phyloP scores from a whole-genome alignment of 495 filamentous ascomycete species.

The Penicillium roqueforti region DNA sequence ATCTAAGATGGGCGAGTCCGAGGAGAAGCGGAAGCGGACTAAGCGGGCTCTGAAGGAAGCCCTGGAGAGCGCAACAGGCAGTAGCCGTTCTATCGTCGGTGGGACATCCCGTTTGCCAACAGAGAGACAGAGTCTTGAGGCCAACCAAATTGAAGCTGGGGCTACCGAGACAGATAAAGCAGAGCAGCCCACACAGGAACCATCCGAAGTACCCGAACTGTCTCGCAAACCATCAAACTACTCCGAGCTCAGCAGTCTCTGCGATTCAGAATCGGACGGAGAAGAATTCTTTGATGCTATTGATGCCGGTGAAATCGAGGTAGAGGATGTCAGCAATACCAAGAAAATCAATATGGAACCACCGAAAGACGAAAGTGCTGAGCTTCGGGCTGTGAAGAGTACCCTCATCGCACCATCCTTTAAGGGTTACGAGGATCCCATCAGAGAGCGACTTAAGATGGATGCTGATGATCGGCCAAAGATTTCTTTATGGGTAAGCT shows the following conservation, averaged over 20 bases:
- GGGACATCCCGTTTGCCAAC: conserved; percentile 21
- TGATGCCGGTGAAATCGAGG: conserved; percentile 85
- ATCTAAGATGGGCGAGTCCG: conserved; percentile 79
- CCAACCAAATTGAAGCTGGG: conserved; percentile 12
- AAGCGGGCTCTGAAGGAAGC: conserved; percentile 88
- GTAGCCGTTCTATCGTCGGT: conserved; percentile 40
- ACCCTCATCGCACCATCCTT: conserved; percentile 70
- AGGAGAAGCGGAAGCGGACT: conserved; percentile 81
- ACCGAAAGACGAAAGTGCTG: conserved; percentile 40
- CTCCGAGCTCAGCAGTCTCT: conserved; percentile 48
- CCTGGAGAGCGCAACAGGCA: conserved; percentile 56
- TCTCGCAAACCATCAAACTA: conserved; percentile 28
- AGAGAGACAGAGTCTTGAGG: conserved; percentile 15
- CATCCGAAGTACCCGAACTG: conserved; percentile 13
- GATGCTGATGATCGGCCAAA: conserved; percentile 90
- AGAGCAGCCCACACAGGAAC: conserved; percentile 4
- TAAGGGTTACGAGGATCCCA: conserved; percentile 84
- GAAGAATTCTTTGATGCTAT: conserved; percentile 98
- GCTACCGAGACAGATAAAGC: conserved; percentile 9
- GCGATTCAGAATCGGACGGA: conserved; percentile 76
- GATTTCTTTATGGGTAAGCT: conserved; percentile 89
- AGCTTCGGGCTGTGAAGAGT: conserved; percentile 45
- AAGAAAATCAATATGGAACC: conserved; percentile 44
- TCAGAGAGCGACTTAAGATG: conserved; percentile 74
- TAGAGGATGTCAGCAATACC: conserved; percentile 52